phyloP scores from a whole-genome alignment of 2,329 filamentous ascomycete species.

The Arthrobotrys conoides region DNA sequence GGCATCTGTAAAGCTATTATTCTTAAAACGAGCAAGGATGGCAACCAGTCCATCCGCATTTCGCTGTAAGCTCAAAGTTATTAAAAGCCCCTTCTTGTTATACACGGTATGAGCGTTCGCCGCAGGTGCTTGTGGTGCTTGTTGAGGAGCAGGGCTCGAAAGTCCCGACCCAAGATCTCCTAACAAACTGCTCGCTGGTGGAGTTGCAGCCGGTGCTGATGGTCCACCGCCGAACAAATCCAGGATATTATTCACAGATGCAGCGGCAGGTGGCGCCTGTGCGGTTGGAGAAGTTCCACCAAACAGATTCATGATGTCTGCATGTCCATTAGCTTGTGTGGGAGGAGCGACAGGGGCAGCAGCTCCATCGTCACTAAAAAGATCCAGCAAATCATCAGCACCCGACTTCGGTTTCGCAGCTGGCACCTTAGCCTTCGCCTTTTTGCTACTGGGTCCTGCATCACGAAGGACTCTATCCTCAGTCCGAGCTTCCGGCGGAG shows the following conservation, averaged over 20 bases:
- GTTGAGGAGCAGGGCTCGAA: slow-evolving; percentile 68
- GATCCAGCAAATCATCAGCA: slow-evolving; percentile 67
- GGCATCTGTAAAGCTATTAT: slow-evolving; percentile 76
- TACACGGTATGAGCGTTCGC: slow-evolving; percentile 80
- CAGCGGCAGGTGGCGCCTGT: slow-evolving; percentile 66
- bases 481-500: slow-evolving; percentile 94
- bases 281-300: slow-evolving; percentile 29
- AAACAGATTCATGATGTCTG: slow-evolving; percentile 56
- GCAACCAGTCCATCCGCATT: slow-evolving; percentile 84
- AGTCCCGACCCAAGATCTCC: slow-evolving; percentile 73
- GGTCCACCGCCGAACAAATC: slow-evolving; percentile 79
- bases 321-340: slow-evolving; percentile 76
- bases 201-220: slow-evolving; percentile 67
- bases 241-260: slow-evolving; percentile 78
- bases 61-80: slow-evolving; percentile 87
- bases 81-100: slow-evolving; percentile 84
- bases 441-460: slow-evolving; percentile 73
- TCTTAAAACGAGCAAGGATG: slow-evolving; percentile 85
- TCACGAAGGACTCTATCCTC: slow-evolving; percentile 91
- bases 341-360: slow-evolving; percentile 58
- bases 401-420: slow-evolving; percentile 62
- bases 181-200: slow-evolving; percentile 69
- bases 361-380: slow-evolving; percentile 48
- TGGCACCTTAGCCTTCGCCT: slow-evolving; percentile 73
- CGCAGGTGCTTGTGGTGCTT: slow-evolving; percentile 66